These are phyloP conservation scores for Lathyrus oleraceus DNA, from an alignment of 306 rosid genomes.

Conservation along the genomic window DNA sequence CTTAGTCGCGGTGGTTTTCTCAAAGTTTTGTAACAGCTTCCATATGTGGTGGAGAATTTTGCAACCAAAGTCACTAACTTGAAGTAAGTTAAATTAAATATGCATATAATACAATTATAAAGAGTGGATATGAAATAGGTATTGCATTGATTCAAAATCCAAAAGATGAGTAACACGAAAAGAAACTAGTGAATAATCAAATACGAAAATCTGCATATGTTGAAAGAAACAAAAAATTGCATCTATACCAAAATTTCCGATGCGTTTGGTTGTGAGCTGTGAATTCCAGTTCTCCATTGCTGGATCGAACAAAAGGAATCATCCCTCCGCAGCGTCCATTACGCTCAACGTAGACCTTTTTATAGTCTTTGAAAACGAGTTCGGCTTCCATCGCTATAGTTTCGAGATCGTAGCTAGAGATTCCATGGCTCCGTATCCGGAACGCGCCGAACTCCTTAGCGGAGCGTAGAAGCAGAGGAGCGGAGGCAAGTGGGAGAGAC, in stretches of 20 bases:
- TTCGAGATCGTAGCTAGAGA: constrained; percentile 48
- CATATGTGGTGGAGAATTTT: too few relatives aligned
- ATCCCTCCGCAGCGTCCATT: constrained; percentile 34
- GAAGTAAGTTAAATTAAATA: too few relatives aligned
- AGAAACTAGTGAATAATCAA: background rate
- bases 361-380: constrained; percentile 28
- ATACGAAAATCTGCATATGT: too few relatives aligned
- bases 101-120: too few relatives aligned
- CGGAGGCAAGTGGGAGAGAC: constrained; percentile 30
- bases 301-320: constrained; percentile 51
- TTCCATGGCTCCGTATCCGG: constrained; percentile 60
- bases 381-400: constrained; percentile 47
- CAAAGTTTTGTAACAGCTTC: too few relatives aligned
- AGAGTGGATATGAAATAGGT: too few relatives aligned
- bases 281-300: constrained; percentile 35
- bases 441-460: constrained; percentile 59
- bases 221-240: too few relatives aligned
- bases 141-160: background rate
- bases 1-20: too few relatives aligned
- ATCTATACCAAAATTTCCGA: constrained; percentile 52
- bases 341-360: constrained; percentile 22
- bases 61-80: too few relatives aligned
- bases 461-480: constrained; percentile 41
- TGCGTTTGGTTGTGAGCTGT: constrained; percentile 30
- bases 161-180: constrained; percentile 13